These are phyloP conservation scores for Fraxinus sp. DNA, from an alignment of 305 asterid species.

Conservation along the genomic window DNA sequence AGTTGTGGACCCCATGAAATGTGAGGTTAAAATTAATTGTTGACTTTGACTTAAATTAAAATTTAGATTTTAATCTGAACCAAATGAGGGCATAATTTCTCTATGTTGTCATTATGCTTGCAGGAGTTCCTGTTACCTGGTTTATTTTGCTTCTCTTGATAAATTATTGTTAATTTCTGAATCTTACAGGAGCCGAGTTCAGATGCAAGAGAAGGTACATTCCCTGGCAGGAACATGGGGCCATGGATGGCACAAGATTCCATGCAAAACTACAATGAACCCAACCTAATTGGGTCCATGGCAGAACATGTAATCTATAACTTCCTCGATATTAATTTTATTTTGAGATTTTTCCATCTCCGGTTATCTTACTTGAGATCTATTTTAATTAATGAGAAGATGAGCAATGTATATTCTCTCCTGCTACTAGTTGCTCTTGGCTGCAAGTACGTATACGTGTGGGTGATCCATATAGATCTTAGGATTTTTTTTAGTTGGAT, in stretches of 20 bases:
- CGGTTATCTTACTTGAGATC: background rate
- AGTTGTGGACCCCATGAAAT: background rate
- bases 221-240: conserved; percentile 48
- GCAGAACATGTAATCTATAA: conserved; percentile 56
- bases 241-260: conserved; percentile 65
- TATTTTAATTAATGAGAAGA: conserved; percentile 16
- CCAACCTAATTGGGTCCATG: conserved; percentile 59
- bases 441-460: conserved; percentile 1
- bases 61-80: background rate
- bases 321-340: background rate
- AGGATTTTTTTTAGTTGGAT: background rate
- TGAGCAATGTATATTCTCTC: background rate
- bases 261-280: conserved; percentile 47
- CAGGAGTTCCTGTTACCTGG: background rate
- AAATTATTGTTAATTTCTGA: conserved; percentile 25
- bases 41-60: background rate
- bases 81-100: background rate
- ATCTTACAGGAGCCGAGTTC: conserved; percentile 61
- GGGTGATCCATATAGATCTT: conserved; percentile 19
- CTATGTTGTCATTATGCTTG: conserved; percentile 12
- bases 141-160: background rate
- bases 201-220: conserved; percentile 65
- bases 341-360: background rate
- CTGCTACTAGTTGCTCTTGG: background rate
- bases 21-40: background rate